Base-by-base conservation (phyloP, 176 grass and related monocot species). In the Panicum miliaceum region DNA sequence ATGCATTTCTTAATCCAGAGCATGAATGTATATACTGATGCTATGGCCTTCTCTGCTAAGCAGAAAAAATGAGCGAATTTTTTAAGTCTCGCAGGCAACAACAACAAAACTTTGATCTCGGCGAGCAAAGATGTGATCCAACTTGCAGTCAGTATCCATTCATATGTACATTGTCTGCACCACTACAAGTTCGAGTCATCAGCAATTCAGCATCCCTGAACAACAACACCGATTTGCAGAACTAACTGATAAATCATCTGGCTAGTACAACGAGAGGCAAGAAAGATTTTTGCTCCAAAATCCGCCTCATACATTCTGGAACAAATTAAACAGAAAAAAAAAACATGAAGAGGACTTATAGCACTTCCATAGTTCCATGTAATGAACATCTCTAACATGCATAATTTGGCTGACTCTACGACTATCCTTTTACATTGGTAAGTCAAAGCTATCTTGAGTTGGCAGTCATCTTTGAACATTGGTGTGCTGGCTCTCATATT, bases 381-480 rank as follows among this genome's bases (percentile, higher is more conserved):
- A 32, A 73, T 61, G 38, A 32, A 83, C 57, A 19, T 54, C n/a
- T 63, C 32, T 34, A 60, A 59, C 32, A 46, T 7, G 54, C 59
- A 79, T 46, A 79, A 41, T 58, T 36, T 32, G 67, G 29, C 13
- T 61, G n/a, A 82, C 40, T 75, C 51, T 67, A n/a, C 40, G 59
- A 68, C 67, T 34, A 82, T 64, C 64, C 46, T 69, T 72, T 71
- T 86, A 90, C 67, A 84, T 67, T 40, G 32, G 3, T 74, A 42
- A 43, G 42, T 84, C 84, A 83, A 79, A 87, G 64, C 20, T 68
- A 54, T n/a, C 68, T 67, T 13, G 5, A 56, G 38, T 60, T 47
- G 19, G n/a, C 38, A 66, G 64, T 92, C 77, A 94, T 94, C 90
- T 94, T 74, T 92, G 90, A 81, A 82, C 50, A 47, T 86, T 75